A percentile compares a stretch with the other conserved stretches of the same genome.
Conservation (phyloP, 225 moss, liverwort and hornwort species). For the Pseudoscleropodium purum region DNA sequence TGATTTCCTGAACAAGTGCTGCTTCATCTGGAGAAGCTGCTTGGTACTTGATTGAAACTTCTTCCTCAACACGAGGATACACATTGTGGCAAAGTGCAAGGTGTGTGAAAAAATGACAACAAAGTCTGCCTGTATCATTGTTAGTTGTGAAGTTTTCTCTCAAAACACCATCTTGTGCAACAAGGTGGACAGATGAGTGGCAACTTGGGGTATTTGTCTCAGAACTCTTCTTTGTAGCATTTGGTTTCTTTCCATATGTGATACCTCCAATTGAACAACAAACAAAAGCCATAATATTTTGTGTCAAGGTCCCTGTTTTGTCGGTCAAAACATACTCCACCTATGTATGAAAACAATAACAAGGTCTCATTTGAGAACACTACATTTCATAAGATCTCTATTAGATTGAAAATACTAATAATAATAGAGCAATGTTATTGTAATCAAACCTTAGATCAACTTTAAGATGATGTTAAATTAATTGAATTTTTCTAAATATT, state of each 20-base stretch:
- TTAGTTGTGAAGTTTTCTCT: conserved; percentile 30
- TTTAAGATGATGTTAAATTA: neutral
- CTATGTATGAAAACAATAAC: neutral
- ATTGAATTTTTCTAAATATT: too few relatives aligned
- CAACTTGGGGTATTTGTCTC: neutral
- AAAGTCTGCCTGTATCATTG: conserved; percentile 21
- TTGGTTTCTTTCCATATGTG: conserved; percentile 40
- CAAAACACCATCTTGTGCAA: conserved; percentile 40
- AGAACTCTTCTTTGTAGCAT: neutral
- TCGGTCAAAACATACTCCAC: conserved; percentile 71
- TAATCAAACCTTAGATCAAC: neutral
- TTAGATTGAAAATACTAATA: neutral
- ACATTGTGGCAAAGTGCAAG: conserved; percentile 78
- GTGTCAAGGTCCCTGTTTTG: conserved; percentile 83
- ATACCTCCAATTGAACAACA: conserved; percentile 72
- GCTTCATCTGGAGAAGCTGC: conserved; percentile 91
- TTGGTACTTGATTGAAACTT: conserved; percentile 43
- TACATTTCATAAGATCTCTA: neutral
- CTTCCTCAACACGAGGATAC: conserved; percentile 38
- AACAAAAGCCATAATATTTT: conserved; percentile 86
- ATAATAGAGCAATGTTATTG: neutral
- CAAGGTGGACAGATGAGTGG: conserved; percentile 30
- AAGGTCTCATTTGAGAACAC: neutral
- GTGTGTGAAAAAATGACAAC: conserved; percentile 53
- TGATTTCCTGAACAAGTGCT: conserved; percentile 83